Conservation (phyloP, 192 early-diverging fungal species). For the Coemansia sp. region DNA sequence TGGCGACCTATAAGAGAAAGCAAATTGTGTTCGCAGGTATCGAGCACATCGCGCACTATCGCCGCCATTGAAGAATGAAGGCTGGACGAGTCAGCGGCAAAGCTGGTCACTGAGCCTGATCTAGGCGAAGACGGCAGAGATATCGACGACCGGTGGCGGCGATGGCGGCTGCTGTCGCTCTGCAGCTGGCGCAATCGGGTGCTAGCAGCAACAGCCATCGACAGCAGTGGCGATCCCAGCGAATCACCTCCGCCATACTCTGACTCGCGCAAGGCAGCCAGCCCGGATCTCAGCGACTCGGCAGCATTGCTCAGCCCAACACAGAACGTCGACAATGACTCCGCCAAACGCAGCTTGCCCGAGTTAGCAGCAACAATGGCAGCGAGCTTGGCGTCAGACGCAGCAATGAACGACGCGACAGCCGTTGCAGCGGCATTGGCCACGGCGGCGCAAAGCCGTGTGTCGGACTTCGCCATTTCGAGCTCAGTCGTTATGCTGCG, state of each 20-base stretch:
- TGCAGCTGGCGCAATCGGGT: neutral
- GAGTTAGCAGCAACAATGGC: neutral
- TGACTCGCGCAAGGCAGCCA: slow-evolving; percentile 5
- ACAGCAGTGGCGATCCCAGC: neutral
- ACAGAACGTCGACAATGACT: slow-evolving; percentile 10
- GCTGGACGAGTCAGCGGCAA: neutral
- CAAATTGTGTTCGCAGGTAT: neutral
- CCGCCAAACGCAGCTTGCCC: slow-evolving; percentile 6
- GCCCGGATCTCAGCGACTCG: slow-evolving; percentile 7
- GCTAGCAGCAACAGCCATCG: neutral
- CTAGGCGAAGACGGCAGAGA: neutral
- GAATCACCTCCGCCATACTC: slow-evolving; percentile 1
- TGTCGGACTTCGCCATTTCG: slow-evolving; percentile 29
- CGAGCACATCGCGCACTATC: neutral
- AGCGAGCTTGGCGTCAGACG: neutral
- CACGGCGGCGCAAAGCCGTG: slow-evolving; percentile 12
- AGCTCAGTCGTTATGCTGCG: slow-evolving; percentile 42
- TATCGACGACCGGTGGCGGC: neutral
- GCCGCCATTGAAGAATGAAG: neutral
- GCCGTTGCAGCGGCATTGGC: slow-evolving; percentile 5
- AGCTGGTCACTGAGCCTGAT: neutral
- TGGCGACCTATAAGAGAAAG: slow-evolving; percentile 10
- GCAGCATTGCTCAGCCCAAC: slow-evolving; percentile 25
- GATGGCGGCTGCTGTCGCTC: neutral
- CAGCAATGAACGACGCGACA: slow-evolving; percentile 7